phyloP scores from a whole-genome alignment of 2,329 filamentous ascomycete genomes.

The Calonectria pteridis region DNA sequence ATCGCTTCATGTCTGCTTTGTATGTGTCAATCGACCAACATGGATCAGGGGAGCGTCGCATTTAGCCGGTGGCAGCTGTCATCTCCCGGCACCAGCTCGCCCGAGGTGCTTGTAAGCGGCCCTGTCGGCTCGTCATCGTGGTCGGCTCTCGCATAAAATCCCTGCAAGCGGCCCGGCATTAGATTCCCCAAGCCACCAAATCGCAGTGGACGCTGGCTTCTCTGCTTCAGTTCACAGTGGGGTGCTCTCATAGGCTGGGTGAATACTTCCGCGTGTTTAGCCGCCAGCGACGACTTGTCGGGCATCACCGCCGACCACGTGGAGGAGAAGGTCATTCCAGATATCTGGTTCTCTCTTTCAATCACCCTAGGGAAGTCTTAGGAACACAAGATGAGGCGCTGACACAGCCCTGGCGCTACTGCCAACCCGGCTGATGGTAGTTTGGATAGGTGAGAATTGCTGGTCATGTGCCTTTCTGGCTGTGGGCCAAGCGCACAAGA shows the following conservation, averaged over 20 bases:
- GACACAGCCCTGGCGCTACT: background rate
- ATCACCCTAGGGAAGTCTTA: background rate
- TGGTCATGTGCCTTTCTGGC: constrained; percentile 19
- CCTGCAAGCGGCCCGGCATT: background rate
- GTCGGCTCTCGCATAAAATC: constrained; percentile 15
- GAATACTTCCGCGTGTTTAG: background rate
- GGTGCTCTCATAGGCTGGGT: background rate
- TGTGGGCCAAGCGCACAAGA: constrained; percentile 3
- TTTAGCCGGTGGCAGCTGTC: constrained; percentile 6
- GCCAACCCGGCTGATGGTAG: background rate
- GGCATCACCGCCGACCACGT: background rate
- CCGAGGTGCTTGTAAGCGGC: constrained; percentile 3
- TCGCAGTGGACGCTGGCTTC: background rate
- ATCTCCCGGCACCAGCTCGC: background rate
- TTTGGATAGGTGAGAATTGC: background rate
- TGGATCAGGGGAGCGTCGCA: background rate
- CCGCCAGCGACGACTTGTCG: background rate
- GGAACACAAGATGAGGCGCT: background rate
- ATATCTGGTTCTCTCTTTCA: background rate
- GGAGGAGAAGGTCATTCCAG: background rate
- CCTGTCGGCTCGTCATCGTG: constrained; percentile 27
- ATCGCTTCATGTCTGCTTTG: background rate
- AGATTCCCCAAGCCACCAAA: background rate
- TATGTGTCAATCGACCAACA: background rate
- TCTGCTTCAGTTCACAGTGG: background rate